Evolutionary conservation across 148 eudicot species (phyloP), one percentile per base, ranked within the genome.

Genomic region (Chenopodium quinoa): DNA sequence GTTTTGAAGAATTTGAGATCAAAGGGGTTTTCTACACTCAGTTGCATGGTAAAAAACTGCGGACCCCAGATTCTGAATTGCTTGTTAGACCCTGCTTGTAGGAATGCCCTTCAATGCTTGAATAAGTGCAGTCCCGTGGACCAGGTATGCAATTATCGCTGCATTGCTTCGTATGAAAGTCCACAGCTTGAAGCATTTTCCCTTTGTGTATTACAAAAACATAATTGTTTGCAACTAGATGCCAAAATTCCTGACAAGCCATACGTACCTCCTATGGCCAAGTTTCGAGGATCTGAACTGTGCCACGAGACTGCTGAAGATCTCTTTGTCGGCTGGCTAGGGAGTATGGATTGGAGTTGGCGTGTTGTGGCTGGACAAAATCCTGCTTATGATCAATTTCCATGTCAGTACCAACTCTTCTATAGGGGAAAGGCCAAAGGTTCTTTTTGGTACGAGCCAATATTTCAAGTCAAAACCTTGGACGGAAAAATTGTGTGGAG

Each of bases 311-410:
- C 76, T 54, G 99, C 99, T 0, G 99, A 97, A 86, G 99, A 97
- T 86, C 92, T 94, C 20, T 94, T 97, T 81, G 88, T 97, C 27
- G 97, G 97, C 72, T 97, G 98, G 94, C 81, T 97, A 69, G 98
- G 99, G 75, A 86, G 75, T 64, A 84, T 91, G 82, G 94, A 90
- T 9, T 97, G 99, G 99, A 94, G 99, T 79, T 97, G 99, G 99
- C 97, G 98, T 10, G 99, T 97, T 58, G 94, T 94, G 23, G 97
- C 97, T 0, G 99, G 99, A n/a, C 99, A 94, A 81, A 97, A 97
- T 82, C 98, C 98, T 48, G 98, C 98, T 40, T 94, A 92, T 58
- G 98, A 94, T 86, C 98, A 94, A 66, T 97, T 97, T 80, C 97
- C 98, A 0, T 97, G 99, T 83, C 99, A 97, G 81, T 94, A 90